Base-by-base conservation (phyloP, 805 yeast genomes). In the Starmerella sp. region DNA sequence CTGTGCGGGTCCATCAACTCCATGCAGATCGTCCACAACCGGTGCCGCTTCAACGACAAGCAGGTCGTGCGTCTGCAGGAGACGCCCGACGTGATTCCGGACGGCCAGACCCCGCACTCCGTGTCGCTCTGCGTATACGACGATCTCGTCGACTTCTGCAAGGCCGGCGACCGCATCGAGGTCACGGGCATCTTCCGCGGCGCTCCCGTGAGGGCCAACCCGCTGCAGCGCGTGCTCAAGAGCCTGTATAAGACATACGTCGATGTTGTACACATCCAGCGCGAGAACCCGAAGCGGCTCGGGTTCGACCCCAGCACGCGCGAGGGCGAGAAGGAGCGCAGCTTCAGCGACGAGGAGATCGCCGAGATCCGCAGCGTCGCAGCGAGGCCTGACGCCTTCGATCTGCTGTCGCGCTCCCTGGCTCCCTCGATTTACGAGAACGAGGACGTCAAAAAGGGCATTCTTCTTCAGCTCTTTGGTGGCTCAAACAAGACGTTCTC, bases 81-180 rank as follows among this genome's bases (percentile, higher is more conserved):
- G 70, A 89, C 96, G 0, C 96, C 96, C 0, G 98, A 93, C 69
- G 76, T 81, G 58, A 95, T 91, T 14, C 98, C 98, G 4, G 97
- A 86, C 71, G 98, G 98, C 15, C 98, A 93, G 71, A 93, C 98
- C 2, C 98, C 98, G 1, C 98, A 93, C 69, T 84, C 96, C 13
- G 86, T 93, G 48, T 87, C 95, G 6, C 73, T 93, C 32, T 88
- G 96, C 73, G 95, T 87, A 1, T 93, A 91, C 67, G 98, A 93
- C 69, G 97, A 93, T 68, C 75, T 93, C 58, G 98, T 93, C 0
- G 98, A 93, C 69, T 77, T 86, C 53, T 85, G 95, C 65, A 79
- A 95, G 63, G 97, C 98, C 8, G 98, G 98, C 75, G 98, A 93
- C 69, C 79, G 97, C 56, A 78, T 93, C 48, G 96, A 91, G 69